Evolutionary conservation across 1,139 yeast species (phyloP).

Genomic region (Geotrichum phurueaensis): DNA sequence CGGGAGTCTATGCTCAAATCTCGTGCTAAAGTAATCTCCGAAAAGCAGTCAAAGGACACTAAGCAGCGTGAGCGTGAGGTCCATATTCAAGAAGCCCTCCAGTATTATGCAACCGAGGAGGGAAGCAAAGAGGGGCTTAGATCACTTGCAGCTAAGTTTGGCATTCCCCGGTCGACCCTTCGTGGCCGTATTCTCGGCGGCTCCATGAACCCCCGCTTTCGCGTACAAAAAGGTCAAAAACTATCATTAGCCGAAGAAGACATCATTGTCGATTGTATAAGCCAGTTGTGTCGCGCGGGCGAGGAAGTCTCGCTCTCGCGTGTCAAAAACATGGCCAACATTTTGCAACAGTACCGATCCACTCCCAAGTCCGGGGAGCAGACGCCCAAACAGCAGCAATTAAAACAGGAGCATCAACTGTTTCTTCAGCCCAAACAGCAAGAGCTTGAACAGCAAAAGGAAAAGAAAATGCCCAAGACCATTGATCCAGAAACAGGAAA

Average conservation of each 20-base stretch:
- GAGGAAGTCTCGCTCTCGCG: conserved; percentile 15
- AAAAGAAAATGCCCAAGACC: neutral
- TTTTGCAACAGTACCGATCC: conserved; percentile 14
- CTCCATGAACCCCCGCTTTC: conserved; percentile 8
- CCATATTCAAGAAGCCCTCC: conserved; percentile 14
- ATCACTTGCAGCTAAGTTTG: conserved; percentile 14
- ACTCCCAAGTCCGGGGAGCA: neutral
- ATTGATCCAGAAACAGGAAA: conserved; percentile 14
- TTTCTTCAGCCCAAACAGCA: neutral
- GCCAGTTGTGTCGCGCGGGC: conserved; percentile 9
- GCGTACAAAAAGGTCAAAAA: conserved; percentile 15
- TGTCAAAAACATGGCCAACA: conserved; percentile 13
- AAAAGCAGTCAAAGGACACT: conserved; percentile 10
- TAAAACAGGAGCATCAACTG: neutral
- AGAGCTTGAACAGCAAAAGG: neutral
- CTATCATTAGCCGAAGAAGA: conserved; percentile 13
- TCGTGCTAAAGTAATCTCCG: conserved; percentile 14
- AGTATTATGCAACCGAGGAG: conserved; percentile 8
- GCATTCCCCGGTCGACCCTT: conserved; percentile 16
- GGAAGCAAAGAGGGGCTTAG: conserved; percentile 13
- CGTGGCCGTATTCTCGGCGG: conserved; percentile 14
- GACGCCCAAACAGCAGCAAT: neutral
- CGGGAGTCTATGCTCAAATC: conserved; percentile 14
- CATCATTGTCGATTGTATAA: conserved; percentile 8
- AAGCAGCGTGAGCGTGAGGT: conserved; percentile 14